phyloP scores from a whole-genome alignment of 106 monocot genomes.

The Dendrobium huoshanense region DNA sequence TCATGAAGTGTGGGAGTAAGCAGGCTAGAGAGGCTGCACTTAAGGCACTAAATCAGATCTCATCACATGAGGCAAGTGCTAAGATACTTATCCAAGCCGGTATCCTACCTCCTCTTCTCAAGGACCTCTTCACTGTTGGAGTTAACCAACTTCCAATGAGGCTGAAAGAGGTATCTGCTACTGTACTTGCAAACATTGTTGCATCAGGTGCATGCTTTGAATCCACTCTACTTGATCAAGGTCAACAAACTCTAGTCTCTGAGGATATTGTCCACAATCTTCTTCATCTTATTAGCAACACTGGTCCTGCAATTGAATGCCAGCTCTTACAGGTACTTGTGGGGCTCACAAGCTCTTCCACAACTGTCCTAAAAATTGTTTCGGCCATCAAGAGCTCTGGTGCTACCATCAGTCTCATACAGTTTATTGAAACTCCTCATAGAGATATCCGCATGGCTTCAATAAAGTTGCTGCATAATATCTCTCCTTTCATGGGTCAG shows the following conservation, averaged over 20 bases:
- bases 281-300: slow-evolving; percentile 91
- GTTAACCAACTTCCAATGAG: slow-evolving; percentile 55
- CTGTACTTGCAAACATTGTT: slow-evolving; percentile 59
- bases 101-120: slow-evolving; percentile 64
- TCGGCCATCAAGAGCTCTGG: slow-evolving; percentile 83
- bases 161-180: slow-evolving; percentile 69
- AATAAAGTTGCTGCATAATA: slow-evolving; percentile 71
- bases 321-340: slow-evolving; percentile 87
- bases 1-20: slow-evolving; percentile 63
- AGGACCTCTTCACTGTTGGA: slow-evolving; percentile 62
- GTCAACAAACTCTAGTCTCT: slow-evolving; percentile 61
- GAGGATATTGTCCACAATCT: slow-evolving; percentile 83
- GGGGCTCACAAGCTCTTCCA: slow-evolving; percentile 59
- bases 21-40: slow-evolving; percentile 58
- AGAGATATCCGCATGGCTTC: slow-evolving; percentile 64
- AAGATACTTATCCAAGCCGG: slow-evolving; percentile 54
- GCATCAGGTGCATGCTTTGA: slow-evolving; percentile 51
- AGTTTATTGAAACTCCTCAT: slow-evolving; percentile 80
- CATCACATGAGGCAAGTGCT: slow-evolving; percentile 57
- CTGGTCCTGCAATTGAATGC: slow-evolving; percentile 85
- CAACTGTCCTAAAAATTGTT: slow-evolving; percentile 50
- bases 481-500: slow-evolving; percentile 71
- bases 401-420: slow-evolving; percentile 77
- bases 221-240: slow-evolving; percentile 50
- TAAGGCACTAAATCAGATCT: slow-evolving; percentile 68